These are phyloP conservation scores for Calocera cornea DNA, from an alignment of 768 basidiomycete species.

Conservation along the genomic window DNA sequence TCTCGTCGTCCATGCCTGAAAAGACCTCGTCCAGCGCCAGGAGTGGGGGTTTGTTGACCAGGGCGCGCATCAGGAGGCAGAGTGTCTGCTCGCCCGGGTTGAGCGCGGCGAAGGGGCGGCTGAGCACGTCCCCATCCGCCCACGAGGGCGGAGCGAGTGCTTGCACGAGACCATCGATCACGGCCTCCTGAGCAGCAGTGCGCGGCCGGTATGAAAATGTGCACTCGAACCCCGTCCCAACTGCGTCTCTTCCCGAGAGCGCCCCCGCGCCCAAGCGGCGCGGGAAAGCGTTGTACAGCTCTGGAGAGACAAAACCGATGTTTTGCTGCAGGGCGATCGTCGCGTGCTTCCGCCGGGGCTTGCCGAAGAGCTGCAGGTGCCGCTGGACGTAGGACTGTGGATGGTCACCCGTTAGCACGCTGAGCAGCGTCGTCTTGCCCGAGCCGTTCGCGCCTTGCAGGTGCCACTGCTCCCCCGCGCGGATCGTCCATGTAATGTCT, in stretches of 20 bases:
- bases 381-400: constrained; percentile 81
- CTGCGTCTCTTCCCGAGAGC: constrained; percentile 61
- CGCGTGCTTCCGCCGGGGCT: constrained; percentile 49
- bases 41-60: constrained; percentile 59
- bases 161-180: constrained; percentile 46
- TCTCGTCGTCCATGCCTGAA: constrained; percentile 77
- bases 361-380: constrained; percentile 44
- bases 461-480: constrained; percentile 76
- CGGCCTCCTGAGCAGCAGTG: constrained; percentile 29
- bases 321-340: constrained; percentile 51
- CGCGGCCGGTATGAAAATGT: constrained; percentile 46
- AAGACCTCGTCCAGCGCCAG: constrained; percentile 85
- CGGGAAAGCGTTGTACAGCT: constrained; percentile 85
- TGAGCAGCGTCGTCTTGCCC: constrained; percentile 87
- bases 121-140: constrained; percentile 32
- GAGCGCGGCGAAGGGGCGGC: constrained; percentile 46
- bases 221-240: constrained; percentile 85
- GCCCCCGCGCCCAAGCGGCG: constrained; percentile 33
- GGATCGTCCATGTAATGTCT: constrained; percentile 69
- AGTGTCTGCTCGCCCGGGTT: constrained; percentile 64
- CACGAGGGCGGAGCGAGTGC: constrained; percentile 49
- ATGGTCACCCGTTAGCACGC: constrained; percentile 85
- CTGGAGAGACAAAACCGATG: constrained; percentile 76
- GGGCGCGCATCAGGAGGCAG: constrained; percentile 70
- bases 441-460: constrained; percentile 85